Evolutionary conservation across 257 asterid genomes (phyloP).

Genomic region (Capsicum pubescens): DNA sequence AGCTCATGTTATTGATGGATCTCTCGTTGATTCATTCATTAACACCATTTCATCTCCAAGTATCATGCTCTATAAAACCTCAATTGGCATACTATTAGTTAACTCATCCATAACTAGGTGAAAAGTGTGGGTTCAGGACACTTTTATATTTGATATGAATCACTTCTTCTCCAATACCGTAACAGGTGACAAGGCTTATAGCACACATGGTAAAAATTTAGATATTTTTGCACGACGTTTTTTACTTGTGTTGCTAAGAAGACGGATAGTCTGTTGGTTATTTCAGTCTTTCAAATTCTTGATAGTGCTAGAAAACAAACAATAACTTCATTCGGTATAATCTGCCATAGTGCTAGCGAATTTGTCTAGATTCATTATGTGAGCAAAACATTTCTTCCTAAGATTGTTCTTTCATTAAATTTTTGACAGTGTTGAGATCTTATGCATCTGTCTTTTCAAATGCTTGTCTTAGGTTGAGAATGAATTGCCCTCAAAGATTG

Average conservation of each 20-base stretch:
- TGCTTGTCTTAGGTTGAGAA: conserved; percentile 78
- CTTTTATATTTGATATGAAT: not conserved
- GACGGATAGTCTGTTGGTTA: not conserved
- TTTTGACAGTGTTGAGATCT: conserved; percentile 13
- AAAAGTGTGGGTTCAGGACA: not conserved
- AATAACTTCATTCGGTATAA: not conserved
- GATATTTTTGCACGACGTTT: not conserved
- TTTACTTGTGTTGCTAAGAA: conserved; percentile 10
- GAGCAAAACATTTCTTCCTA: not conserved
- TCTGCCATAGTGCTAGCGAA: conserved; percentile 3
- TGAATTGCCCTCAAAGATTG: conserved; percentile 94
- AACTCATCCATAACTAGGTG: conserved; percentile 24
- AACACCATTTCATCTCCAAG: not conserved
- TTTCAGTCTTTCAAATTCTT: conserved; percentile 9
- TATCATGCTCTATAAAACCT: conserved; percentile 7
- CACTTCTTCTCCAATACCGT: conserved; percentile 5
- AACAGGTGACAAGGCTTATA: not conserved
- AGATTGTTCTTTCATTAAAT: not conserved
- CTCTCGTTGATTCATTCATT: not conserved
- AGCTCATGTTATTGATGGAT: conserved; percentile 18
- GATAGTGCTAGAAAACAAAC: not conserved
- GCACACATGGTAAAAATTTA: not conserved
- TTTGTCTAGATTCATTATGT: not conserved
- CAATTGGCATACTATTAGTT: conserved; percentile 1
- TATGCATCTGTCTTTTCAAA: conserved; percentile 32